Evolutionary conservation across 768 basidiomycete genomes (phyloP), one percentile per base, ranked within the genome.

Genomic region (Suillus subalutaceus): DNA sequence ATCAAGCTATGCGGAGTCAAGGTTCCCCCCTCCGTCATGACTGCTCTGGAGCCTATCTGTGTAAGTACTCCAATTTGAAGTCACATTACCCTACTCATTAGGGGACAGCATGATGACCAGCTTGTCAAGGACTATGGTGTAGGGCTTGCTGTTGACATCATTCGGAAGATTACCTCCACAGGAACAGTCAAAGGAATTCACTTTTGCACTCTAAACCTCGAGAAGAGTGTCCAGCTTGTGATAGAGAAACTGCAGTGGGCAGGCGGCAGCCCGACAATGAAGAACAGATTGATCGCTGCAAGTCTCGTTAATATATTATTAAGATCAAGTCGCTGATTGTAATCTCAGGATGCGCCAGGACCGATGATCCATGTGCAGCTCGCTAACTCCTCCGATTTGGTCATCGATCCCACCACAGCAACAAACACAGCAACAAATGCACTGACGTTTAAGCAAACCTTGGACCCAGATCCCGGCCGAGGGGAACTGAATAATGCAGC

Each of bases 41-140:
- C 83, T 2, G 88, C 87, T 66, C 80, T 99, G 0, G 87, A 92
- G 35, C 83, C 84, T 1, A 93, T 99, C 69, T 87, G 88, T 70
- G 96, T 96, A 74, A 60, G 86, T 79, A 7, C 37, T 37, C 46
- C 55, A 57, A 20, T 32, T 3, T 46, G 63, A 1, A 44, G 6
- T 2, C 35, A 56, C 18, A 32, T 23, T 40, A 40, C 12, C 18
- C 57, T 58, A 65, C 32, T 35, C 30, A 41, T 53, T 6, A 12
- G 9, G 30, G 23, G n/a, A 58, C 60, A 97, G 94, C 88, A 93
- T 69, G 95, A 99, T 70, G 97, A 99, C 73, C 89, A 92, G 73
- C 86, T 90, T 30, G 91, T 99, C 63, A 99, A 99, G 75, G 91
- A 95, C 61, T 99, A 92, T 71, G 97, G 97, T n/a, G 88, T 99